A percentile compares a stretch with the other conserved stretches of the same genome.
Evolutionary conservation across 2,329 filamentous ascomycete genomes (phyloP).

Genomic region (Pseudogymnoascus sp.): DNA sequence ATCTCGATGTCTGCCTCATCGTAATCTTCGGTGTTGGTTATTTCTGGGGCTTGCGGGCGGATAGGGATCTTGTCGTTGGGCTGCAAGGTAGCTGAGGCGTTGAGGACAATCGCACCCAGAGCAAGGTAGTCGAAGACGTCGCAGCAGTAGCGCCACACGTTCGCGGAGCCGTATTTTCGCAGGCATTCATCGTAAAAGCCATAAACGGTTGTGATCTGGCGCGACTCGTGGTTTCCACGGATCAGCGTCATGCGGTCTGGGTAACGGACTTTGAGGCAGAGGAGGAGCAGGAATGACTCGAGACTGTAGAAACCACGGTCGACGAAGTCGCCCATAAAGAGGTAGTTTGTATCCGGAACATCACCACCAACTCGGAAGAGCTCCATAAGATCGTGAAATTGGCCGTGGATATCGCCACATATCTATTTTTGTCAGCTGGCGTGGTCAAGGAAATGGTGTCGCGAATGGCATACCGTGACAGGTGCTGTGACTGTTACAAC

Average conservation of each 20-base stretch:
- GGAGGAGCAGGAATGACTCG: conserved; percentile 92
- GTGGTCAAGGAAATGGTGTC: not conserved
- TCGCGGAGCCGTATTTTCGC: conserved; percentile 91
- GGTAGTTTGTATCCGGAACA: conserved; percentile 97
- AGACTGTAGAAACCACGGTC: conserved; percentile 98
- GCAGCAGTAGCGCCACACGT: conserved; percentile 99
- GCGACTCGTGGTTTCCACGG: conserved; percentile 96
- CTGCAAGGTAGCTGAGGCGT: conserved; percentile 62
- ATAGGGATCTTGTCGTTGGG: conserved; percentile 35
- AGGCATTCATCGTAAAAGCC: conserved; percentile 96
- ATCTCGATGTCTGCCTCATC: conserved; percentile 87
- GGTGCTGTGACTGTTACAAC: conserved; percentile 92
- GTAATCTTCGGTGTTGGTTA: conserved; percentile 39
- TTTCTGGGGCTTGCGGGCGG: conserved; percentile 28
- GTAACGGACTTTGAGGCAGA: conserved; percentile 96
- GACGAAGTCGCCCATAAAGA: conserved; percentile 99
- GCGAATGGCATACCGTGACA: conserved; percentile 60
- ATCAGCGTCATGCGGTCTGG: conserved; percentile 97
- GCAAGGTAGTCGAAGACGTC: conserved; percentile 98
- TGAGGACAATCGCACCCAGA: conserved; percentile 91
- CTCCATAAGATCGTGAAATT: conserved; percentile 99
- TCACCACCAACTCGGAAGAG: conserved; percentile 98
- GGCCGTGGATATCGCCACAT: conserved; percentile 97
- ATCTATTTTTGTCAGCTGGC: conserved; percentile 32
- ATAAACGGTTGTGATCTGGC: conserved; percentile 98